Percentiles rank a stretch among this genome's conserved stretches.
These are phyloP conservation scores for Penicillium malachiteum DNA, from an alignment of 495 filamentous ascomycete genomes.

Conservation along the genomic window DNA sequence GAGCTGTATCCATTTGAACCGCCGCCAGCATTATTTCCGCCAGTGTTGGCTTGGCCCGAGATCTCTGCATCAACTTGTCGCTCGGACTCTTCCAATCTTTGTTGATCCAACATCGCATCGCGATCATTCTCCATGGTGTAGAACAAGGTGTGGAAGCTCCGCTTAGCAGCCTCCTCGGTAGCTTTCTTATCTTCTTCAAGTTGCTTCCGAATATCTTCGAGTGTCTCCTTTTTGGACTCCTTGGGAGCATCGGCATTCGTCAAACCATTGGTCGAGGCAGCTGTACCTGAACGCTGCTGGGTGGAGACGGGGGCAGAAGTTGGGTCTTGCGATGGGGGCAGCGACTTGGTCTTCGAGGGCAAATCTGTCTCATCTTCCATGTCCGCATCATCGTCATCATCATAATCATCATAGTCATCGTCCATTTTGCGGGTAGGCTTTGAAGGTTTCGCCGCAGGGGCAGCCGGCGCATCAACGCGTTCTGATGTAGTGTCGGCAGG, in stretches of 20 bases:
- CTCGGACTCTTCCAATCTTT: constrained; percentile 94
- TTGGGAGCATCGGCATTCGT: constrained; percentile 33
- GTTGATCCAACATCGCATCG: constrained; percentile 95
- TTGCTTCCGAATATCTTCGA: constrained; percentile 88
- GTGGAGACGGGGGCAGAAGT: constrained; percentile 27
- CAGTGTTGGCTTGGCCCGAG: constrained; percentile 60
- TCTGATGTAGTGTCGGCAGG: constrained; percentile 28
- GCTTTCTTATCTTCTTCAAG: constrained; percentile 92
- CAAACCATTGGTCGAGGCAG: constrained; percentile 24
- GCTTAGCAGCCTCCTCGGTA: constrained; percentile 83
- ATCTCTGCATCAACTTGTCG: constrained; percentile 94
- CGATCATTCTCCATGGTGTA: constrained; percentile 94
- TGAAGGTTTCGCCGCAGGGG: constrained; percentile 45
- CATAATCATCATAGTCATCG: constrained; percentile 78
- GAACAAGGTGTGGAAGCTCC: constrained; percentile 86
- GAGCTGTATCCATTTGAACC: constrained; percentile 68
- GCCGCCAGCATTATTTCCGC: constrained; percentile 46
- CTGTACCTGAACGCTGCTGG: constrained; percentile 27
- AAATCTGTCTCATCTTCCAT: constrained; percentile 53
- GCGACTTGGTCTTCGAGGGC: constrained; percentile 60
- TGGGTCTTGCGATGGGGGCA: constrained; percentile 39
- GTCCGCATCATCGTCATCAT: constrained; percentile 80
- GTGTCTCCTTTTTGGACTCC: constrained; percentile 57
- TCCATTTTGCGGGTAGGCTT: constrained; percentile 71
- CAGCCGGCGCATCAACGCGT: constrained; percentile 42